Conservation (phyloP, 2,329 filamentous ascomycete species). For the Hypomyces rosellus region DNA sequence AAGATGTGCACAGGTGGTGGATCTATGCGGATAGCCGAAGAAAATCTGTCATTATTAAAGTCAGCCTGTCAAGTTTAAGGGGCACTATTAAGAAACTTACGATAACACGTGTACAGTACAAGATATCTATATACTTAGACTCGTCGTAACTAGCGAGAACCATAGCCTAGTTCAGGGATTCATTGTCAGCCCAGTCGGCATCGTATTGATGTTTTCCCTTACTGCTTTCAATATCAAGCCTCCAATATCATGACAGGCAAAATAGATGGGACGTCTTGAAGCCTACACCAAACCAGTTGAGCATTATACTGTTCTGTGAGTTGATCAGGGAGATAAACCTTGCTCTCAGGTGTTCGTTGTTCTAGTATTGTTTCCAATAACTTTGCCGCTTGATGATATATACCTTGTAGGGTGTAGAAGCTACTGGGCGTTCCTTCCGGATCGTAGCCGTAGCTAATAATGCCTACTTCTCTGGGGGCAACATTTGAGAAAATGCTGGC, state of each 20-base stretch:
- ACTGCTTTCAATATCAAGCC: slow-evolving; percentile 1
- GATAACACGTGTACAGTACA: slow-evolving; percentile 1
- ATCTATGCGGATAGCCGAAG: slow-evolving; percentile 4
- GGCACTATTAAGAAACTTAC: too few species aligned
- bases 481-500: background rate
- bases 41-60: background rate
- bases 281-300: background rate
- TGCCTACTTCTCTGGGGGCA: background rate
- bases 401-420: background rate
- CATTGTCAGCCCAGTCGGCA: background rate
- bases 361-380: background rate
- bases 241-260: background rate
- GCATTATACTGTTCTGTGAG: background rate
- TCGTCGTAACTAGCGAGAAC: background rate
- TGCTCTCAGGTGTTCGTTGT: background rate
- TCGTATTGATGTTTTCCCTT: background rate
- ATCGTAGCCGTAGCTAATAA: background rate
- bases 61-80: background rate
- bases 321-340: background rate
- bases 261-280: background rate
- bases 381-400: background rate
- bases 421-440: background rate
- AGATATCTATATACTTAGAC: background rate
- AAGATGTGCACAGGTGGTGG: background rate
- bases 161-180: background rate